Percentiles rank a stretch among this genome's conserved stretches.
Conservation (phyloP, 2,329 filamentous ascomycete genomes). For the Ceratocystis cacaofunesta region DNA sequence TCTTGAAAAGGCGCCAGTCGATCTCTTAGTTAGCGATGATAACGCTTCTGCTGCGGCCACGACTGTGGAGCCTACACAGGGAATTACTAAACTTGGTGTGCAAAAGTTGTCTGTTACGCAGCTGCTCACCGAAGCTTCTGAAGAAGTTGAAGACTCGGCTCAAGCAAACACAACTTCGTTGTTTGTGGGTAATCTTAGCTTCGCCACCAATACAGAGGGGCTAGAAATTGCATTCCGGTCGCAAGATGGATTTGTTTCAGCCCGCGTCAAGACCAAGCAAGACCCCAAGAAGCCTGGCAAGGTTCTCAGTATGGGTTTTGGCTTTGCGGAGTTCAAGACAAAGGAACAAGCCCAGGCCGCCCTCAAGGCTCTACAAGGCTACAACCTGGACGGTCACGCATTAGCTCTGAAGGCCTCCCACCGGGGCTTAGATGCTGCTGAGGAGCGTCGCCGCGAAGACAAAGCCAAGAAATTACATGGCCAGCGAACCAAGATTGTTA, state of each 20-base stretch:
- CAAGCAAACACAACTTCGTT: conserved; percentile 52
- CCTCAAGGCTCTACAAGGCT: conserved; percentile 71
- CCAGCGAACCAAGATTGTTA: conserved; percentile 78
- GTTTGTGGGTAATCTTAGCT: conserved; percentile 89
- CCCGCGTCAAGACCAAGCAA: conserved; percentile 79
- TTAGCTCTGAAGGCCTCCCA: conserved; percentile 76
- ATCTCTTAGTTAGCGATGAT: conserved; percentile 44
- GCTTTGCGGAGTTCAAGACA: conserved; percentile 76
- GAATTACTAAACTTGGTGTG: conserved; percentile 28
- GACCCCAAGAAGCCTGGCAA: conserved; percentile 85
- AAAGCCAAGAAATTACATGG: conserved; percentile 63
- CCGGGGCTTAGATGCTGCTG: conserved; percentile 72
- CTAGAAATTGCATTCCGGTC: conserved; percentile 65
- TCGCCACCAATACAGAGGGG: conserved; percentile 63
- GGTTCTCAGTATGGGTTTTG: conserved; percentile 90
- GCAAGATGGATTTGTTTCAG: conserved; percentile 77
- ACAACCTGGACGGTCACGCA: conserved; percentile 73
- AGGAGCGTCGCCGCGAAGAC: conserved; percentile 72
- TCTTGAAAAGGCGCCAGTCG: conserved; percentile 80
- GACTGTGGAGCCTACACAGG: conserved; percentile 22
- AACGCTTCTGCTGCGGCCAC: conserved; percentile 19
- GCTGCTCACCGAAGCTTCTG: conserved; percentile 49
- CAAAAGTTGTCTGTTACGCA: conserved; percentile 48
- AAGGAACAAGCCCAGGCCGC: conserved; percentile 68
- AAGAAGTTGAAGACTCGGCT: conserved; percentile 32